A percentile compares a stretch with the other conserved stretches of the same genome.
Evolutionary conservation across 2,329 filamentous ascomycete species (phyloP).

Genomic region (Arthrobotrys pseudoclavata): DNA sequence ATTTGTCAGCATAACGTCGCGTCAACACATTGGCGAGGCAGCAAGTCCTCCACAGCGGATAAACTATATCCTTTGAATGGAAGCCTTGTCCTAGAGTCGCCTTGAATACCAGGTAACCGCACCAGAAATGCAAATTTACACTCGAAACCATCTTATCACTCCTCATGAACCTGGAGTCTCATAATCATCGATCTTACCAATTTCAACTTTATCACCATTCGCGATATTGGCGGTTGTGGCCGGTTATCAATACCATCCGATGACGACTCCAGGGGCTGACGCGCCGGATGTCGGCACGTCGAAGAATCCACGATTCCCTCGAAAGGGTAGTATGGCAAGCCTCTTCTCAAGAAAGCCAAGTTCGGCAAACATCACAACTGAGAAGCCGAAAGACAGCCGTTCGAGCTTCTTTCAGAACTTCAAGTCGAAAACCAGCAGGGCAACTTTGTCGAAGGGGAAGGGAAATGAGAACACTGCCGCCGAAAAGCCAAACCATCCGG

Average conservation of each 20-base stretch:
- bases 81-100: slow-evolving; percentile 16
- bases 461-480: slow-evolving; percentile 2
- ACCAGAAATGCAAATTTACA: neutral
- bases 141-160: neutral
- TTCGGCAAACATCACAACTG: neutral
- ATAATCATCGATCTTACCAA: slow-evolving; percentile 15
- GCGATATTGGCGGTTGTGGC: neutral
- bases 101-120: slow-evolving; percentile 15
- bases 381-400: slow-evolving; percentile 22
- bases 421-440: slow-evolving; percentile 22
- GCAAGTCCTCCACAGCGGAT: slow-evolving; percentile 20
- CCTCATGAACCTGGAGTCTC: slow-evolving; percentile 39
- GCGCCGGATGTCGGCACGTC: neutral
- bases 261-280: neutral
- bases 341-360: slow-evolving; percentile 36
- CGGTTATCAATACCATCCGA: neutral
- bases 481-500: slow-evolving; percentile 22
- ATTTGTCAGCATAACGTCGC: slow-evolving; percentile 24
- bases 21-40: slow-evolving; percentile 1
- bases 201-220: slow-evolving; percentile 10
- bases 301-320: neutral
- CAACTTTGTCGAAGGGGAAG: slow-evolving; percentile 14
- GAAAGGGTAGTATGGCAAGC: slow-evolving; percentile 20
- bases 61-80: slow-evolving; percentile 3
- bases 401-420: slow-evolving; percentile 35